These are phyloP conservation scores for Xylariaceae sp. DNA, from an alignment of 2,329 filamentous ascomycete species.

Conservation along the genomic window DNA sequence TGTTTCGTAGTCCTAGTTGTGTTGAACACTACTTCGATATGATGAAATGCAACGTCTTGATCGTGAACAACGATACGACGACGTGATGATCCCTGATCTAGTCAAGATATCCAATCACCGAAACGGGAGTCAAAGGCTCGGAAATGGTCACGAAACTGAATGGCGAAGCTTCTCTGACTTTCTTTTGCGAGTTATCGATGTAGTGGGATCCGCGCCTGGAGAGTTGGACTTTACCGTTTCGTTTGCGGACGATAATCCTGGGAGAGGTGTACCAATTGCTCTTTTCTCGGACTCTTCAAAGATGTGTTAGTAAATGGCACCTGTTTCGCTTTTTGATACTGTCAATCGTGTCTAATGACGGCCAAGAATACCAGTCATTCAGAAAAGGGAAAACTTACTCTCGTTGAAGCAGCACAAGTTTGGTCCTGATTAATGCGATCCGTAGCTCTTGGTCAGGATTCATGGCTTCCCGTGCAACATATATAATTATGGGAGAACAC, in stretches of 20 bases:
- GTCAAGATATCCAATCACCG: background rate
- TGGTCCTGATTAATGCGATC: constrained; percentile 42
- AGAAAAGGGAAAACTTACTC: constrained; percentile 37
- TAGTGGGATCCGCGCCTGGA: constrained; percentile 24
- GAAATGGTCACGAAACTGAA: constrained; percentile 13
- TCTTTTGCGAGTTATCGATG: constrained; percentile 8
- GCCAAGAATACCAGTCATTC: background rate
- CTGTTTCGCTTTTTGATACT: background rate
- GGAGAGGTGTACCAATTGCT: constrained; percentile 29
- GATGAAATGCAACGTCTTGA: too few relatives aligned
- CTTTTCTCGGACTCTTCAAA: constrained; percentile 25
- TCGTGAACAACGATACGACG: too few relatives aligned
- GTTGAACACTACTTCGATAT: too few relatives aligned
- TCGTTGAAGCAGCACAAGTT: constrained; percentile 47
- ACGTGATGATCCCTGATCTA: background rate
- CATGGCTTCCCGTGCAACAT: too few relatives aligned
- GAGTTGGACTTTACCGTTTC: constrained; percentile 26
- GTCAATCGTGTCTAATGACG: background rate
- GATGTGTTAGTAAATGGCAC: background rate
- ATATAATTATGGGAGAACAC: too few relatives aligned
- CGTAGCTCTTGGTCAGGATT: constrained; percentile 34
- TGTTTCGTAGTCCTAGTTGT: background rate
- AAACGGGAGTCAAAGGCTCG: background rate
- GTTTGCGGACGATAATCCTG: constrained; percentile 28
- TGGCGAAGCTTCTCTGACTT: constrained; percentile 9